Evolutionary conservation across 1,284 basidiomycete genomes (phyloP), one percentile per base, ranked within the genome.

Genomic region (Ceratobasidium sp.): DNA sequence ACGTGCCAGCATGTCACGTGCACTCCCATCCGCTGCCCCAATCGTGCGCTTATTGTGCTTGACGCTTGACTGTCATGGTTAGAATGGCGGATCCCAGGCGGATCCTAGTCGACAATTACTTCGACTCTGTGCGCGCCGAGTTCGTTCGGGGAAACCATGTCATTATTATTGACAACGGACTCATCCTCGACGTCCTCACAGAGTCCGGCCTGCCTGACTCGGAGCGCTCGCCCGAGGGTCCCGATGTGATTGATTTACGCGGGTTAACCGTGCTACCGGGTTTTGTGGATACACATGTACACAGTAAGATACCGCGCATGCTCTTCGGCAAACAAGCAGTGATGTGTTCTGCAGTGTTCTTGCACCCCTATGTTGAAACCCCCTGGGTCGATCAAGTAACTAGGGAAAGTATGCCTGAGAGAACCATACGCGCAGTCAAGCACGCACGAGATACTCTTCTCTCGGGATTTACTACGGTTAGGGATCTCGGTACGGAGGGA

Each of bases 391-490:
- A 88, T 74, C 87, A 89, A 72, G 75, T 86, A n/a, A 86, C 84
- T 4, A 83, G 83, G 73, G 87, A 89, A 73, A 82, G 80, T 50
- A 72, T 85, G 13, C 78, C 78, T 1, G 85, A 87, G 73, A 79
- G 86, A 10, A 84, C 84, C 0, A 75, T 89, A 7, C 81, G 87
- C 40, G 88, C 88, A 0, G 85, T 86, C 0, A 81, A 84, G 1
- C 87, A 89, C 71, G 87, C 87, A 0, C 82, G 78, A 42, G 78
- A 80, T 58, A 90, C 87, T 1, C 78, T 89, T 8, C 79, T 86
- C 79, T 86, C 86, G 5, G 88, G 87, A 0, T 90, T 83, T 76
- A 89, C 88, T 0, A 82, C 85, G 5, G 87, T 89, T 71, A 87
- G 87, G 25, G 85, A 89, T 73, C 80, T 89, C 13, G 87, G 87